Base-by-base conservation (phyloP, 1,139 yeast genomes). In the Pichiaceae sp. region DNA sequence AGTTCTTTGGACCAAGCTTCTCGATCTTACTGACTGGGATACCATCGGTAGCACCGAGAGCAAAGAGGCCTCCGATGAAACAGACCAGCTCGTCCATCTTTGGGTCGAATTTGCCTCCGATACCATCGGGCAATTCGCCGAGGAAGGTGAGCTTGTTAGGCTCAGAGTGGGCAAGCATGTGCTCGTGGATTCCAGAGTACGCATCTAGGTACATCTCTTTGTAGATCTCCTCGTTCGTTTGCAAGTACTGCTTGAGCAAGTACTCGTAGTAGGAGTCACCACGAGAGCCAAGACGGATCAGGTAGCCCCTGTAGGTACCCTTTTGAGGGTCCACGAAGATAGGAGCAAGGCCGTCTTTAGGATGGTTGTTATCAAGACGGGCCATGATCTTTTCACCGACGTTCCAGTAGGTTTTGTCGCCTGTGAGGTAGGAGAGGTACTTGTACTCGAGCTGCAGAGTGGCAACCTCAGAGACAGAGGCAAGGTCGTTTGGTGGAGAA, bases 11-110 rank as follows among this genome's bases (percentile, higher is more conserved):
- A 15, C n/a, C 16, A 6, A 25, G 8, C 28, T 12, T 25, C 8
- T 9, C 28, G 11, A 21, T 7, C 7, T 11, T 21, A 21, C 7
- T 21, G 14, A 8, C 27, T 78, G 55, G 1, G 76, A 61, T 32
- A 64, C 97, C 97, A 34, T 72, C 74, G 3, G 93, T 89, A 15
- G 96, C 95, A 21, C 96, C 96, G 37, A 87, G 63, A 0, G 96
- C 95, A 45, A 87, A 71, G 49, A 84, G 70, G 0, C 96, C 96
- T 39, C 96, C 96, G 53, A 85, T 78, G 62, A 86, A 87, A 58
- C 97, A 89, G 17, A 86, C 96, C 45, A 86, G 66, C 59, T 89
- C 96, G 55, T 89, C 97, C 96, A 89, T 86, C 56, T 86, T 87
- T 16, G 77, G 64, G n/a, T 81, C 74, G 6, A 80, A 59, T 2